These are phyloP conservation scores for Pouteria glomerata DNA, from an alignment of 148 eudicot genomes.

Conservation along the genomic window DNA sequence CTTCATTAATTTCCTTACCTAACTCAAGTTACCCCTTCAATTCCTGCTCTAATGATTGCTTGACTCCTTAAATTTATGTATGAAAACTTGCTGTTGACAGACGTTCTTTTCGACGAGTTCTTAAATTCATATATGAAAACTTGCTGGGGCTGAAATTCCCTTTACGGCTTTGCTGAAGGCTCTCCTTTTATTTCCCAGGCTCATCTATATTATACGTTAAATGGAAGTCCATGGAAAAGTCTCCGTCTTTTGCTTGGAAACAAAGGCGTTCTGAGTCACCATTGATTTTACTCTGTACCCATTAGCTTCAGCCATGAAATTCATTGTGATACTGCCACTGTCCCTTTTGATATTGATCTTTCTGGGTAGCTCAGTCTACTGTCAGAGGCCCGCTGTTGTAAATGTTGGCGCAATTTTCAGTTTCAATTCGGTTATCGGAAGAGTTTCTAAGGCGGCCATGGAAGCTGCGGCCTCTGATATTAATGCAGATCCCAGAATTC, in stretches of 20 bases:
- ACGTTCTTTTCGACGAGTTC: too few relatives aligned
- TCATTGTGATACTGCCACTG: neutral
- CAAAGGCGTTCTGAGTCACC: neutral
- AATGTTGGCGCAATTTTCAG: slow-evolving; percentile 28
- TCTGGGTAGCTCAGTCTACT: slow-evolving; percentile 8
- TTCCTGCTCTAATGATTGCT: too few relatives aligned
- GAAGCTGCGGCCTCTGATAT: slow-evolving; percentile 29
- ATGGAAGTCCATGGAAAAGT: neutral
- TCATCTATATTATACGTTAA: neutral
- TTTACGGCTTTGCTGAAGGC: too few relatives aligned
- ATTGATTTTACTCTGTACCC: neutral
- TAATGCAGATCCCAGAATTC: slow-evolving; percentile 20
- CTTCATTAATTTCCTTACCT: neutral
- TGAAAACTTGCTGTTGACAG: too few relatives aligned
- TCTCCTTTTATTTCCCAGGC: too few relatives aligned
- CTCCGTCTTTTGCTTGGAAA: neutral
- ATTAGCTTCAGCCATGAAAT: neutral
- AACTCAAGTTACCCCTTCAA: neutral
- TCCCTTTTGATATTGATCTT: neutral
- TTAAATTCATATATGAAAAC: too few relatives aligned
- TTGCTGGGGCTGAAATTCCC: too few relatives aligned
- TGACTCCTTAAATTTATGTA: too few relatives aligned
- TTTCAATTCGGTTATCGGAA: slow-evolving; percentile 27
- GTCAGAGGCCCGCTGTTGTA: slow-evolving; percentile 21
- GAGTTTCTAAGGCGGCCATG: slow-evolving; percentile 30